Conservation (phyloP, 2,329 filamentous ascomycete species). For the Didymella segeticola region DNA sequence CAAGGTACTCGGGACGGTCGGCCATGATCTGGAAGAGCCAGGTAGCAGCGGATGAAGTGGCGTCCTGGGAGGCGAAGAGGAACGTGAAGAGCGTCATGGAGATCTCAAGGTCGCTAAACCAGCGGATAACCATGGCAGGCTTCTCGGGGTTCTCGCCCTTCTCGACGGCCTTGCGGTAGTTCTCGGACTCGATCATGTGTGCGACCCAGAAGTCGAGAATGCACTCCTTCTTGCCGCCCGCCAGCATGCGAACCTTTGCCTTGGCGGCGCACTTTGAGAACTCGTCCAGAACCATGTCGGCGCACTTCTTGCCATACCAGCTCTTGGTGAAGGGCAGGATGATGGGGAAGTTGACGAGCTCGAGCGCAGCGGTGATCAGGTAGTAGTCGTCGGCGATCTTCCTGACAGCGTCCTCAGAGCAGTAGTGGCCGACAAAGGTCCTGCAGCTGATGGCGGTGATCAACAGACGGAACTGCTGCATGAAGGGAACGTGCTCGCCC, state of each 20-base stretch:
- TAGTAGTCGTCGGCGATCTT: slow-evolving; percentile 97
- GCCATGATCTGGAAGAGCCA: slow-evolving; percentile 96
- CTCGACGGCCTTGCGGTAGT: slow-evolving; percentile 79
- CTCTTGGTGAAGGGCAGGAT: slow-evolving; percentile 94
- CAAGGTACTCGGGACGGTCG: slow-evolving; percentile 89
- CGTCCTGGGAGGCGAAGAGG: slow-evolving; percentile 96
- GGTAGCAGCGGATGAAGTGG: slow-evolving; percentile 89
- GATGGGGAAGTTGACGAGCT: slow-evolving; percentile 88
- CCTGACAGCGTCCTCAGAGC: slow-evolving; percentile 87
- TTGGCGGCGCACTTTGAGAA: slow-evolving; percentile 93
- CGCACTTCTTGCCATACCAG: slow-evolving; percentile 96
- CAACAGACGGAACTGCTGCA: slow-evolving; percentile 89
- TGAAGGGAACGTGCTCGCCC: slow-evolving; percentile 82
- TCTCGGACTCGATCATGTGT: slow-evolving; percentile 81
- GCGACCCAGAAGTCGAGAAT: slow-evolving; percentile 94
- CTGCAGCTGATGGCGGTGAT: slow-evolving; percentile 95
- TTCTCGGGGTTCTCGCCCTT: slow-evolving; percentile 74
- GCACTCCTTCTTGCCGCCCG: slow-evolving; percentile 84
- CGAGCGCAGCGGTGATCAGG: slow-evolving; percentile 90
- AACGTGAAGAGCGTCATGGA: slow-evolving; percentile 94
- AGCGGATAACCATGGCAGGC: slow-evolving; percentile 80
- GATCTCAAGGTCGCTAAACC: slow-evolving; percentile 91
- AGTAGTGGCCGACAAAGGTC: slow-evolving; percentile 97
- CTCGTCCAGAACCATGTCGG: slow-evolving; percentile 88
- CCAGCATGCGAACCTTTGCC: slow-evolving; percentile 88